Conservation (phyloP, 768 basidiomycete genomes). For the Pisolithus tinctorius region DNA sequence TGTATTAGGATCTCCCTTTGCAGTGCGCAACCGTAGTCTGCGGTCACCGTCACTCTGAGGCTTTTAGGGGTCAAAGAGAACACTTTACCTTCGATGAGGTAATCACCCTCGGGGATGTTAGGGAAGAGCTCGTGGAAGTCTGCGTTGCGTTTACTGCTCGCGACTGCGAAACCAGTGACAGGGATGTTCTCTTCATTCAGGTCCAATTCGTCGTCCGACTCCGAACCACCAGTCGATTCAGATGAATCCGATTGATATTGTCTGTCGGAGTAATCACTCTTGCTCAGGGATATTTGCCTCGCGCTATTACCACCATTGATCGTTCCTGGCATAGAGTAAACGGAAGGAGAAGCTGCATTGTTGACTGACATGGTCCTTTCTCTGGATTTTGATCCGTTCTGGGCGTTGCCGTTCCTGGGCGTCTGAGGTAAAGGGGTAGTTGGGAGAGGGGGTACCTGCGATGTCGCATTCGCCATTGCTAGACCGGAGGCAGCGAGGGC, state of each 20-base stretch:
- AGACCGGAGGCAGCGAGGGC: conserved; percentile 63
- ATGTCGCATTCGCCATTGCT: conserved; percentile 54
- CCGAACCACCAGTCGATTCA: conserved; percentile 24
- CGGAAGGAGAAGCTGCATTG: conserved; percentile 3
- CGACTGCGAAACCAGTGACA: conserved; percentile 95
- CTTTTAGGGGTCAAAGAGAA: background rate
- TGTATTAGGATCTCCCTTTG: conserved; percentile 96
- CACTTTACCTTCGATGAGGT: conserved; percentile 88
- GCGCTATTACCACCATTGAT: conserved; percentile 5
- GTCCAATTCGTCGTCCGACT: conserved; percentile 30
- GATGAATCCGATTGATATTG: conserved; percentile 11
- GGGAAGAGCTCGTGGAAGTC: conserved; percentile 96
- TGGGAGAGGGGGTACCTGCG: conserved; percentile 37
- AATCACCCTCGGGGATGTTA: conserved; percentile 87
- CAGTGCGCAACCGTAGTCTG: conserved; percentile 96
- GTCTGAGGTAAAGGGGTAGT: conserved; percentile 7
- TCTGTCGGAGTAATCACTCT: conserved; percentile 24
- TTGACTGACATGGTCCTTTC: conserved; percentile 1
- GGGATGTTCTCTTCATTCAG: conserved; percentile 62
- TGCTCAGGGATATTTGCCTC: conserved; percentile 14
- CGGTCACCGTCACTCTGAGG: conserved; percentile 1
- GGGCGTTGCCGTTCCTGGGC: conserved; percentile 14
- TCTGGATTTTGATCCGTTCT: conserved; percentile 10
- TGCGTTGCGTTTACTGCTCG: conserved; percentile 87
- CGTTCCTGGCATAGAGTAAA: conserved; percentile 9